Conservation (phyloP, 331 rosid species). For the Quercus tomentella region DNA sequence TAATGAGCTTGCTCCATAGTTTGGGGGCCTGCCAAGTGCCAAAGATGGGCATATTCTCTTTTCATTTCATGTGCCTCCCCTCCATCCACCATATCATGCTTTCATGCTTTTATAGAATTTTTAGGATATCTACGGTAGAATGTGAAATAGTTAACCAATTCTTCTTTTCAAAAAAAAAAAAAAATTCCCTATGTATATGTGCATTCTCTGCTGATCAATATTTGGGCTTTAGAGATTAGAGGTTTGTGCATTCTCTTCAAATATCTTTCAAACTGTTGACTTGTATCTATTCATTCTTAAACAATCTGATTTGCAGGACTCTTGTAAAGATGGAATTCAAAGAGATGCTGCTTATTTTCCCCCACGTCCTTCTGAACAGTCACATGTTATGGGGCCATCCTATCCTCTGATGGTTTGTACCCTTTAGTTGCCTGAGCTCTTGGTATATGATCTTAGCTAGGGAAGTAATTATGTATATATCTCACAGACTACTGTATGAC, state of each 20-base stretch:
- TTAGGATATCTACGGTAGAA: too few species aligned
- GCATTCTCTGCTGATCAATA: conserved; percentile 18
- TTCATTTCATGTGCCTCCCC: not conserved
- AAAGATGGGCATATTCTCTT: conserved; percentile 22
- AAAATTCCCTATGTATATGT: too few species aligned
- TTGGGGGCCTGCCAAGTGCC: conserved; percentile 21
- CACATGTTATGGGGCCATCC: conserved; percentile 25
- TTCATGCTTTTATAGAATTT: too few species aligned
- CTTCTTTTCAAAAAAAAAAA: too few species aligned
- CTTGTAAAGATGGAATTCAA: conserved; percentile 23
- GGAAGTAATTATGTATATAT: too few species aligned
- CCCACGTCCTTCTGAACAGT: conserved; percentile 17
- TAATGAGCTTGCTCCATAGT: conserved; percentile 17
- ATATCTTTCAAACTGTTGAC: conserved; percentile 2
- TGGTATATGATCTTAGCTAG: not conserved
- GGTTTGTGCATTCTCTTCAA: conserved; percentile 36
- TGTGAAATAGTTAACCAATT: too few species aligned
- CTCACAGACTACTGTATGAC: too few species aligned
- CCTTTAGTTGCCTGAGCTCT: conserved; percentile 20
- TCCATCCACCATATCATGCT: too few species aligned
- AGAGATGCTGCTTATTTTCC: conserved; percentile 13
- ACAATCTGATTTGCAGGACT: conserved; percentile 30
- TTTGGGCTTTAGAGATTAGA: conserved; percentile 36
- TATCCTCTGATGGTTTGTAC: conserved; percentile 40
- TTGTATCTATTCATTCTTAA: conserved; percentile 1